phyloP scores from a whole-genome alignment of 148 eudicot species.

The Vaccinium vitisidaea region DNA sequence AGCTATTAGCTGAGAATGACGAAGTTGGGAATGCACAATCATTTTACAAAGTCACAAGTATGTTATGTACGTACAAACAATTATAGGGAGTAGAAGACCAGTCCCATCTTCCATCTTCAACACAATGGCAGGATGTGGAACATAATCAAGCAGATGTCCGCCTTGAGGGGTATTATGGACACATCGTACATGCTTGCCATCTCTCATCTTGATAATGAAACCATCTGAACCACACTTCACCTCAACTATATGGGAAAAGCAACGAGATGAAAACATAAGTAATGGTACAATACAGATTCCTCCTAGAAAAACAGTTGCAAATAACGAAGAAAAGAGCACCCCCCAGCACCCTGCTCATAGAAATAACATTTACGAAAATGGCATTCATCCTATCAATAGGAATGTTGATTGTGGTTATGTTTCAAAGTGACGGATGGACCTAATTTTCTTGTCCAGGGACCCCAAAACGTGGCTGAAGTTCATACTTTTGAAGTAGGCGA shows the following conservation, averaged over 20 bases:
- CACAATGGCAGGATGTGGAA: conserved; percentile 96
- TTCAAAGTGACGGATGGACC: background rate
- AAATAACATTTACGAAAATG: background rate
- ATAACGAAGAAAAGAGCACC: background rate
- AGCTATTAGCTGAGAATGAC: conserved; percentile 7
- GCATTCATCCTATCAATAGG: background rate
- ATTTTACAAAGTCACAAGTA: conserved; percentile 3
- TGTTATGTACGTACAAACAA: conserved; percentile 69
- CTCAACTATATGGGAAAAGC: conserved; percentile 57
- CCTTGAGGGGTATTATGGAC: conserved; percentile 81
- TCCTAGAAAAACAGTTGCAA: background rate
- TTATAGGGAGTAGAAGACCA: conserved; percentile 86
- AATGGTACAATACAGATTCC: background rate
- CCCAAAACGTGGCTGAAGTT: background rate
- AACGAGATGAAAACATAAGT: conserved; percentile 8
- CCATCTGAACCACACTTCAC: conserved; percentile 87
- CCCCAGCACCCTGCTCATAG: background rate
- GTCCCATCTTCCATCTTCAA: conserved; percentile 98
- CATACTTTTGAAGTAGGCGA: background rate
- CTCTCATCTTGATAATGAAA: conserved; percentile 85
- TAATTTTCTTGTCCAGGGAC: background rate
- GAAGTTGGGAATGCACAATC: background rate
- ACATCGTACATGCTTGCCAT: conserved; percentile 77
- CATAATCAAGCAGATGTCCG: conserved; percentile 84
- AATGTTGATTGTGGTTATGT: background rate